Conservation (phyloP, 306 rosid species). For the Senna siamea region DNA sequence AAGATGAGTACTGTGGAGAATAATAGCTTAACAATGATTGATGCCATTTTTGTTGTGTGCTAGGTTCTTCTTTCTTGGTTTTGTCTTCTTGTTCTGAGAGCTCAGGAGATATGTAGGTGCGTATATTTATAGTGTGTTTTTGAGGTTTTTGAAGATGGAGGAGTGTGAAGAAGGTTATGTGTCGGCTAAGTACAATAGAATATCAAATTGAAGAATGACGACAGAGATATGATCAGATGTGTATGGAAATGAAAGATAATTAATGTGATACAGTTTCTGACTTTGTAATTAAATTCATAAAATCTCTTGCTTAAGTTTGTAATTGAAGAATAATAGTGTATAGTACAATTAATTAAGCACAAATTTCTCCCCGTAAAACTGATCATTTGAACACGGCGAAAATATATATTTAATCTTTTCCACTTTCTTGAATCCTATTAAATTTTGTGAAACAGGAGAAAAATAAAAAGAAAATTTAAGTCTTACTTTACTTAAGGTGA, state of each 20-base stretch:
- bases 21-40: constrained; percentile 42
- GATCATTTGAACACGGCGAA: too few species aligned
- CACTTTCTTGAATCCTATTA: too few species aligned
- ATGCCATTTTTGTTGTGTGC: neutral
- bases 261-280: neutral
- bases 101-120: neutral
- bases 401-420: too few species aligned
- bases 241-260: neutral
- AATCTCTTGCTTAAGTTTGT: neutral
- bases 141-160: constrained; percentile 3
- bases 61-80: neutral
- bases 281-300: neutral
- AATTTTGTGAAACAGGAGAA: too few species aligned
- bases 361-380: too few species aligned
- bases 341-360: neutral
- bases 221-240: constrained; percentile 20
- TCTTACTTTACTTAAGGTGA: too few species aligned
- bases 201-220: constrained; percentile 27
- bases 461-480: too few species aligned
- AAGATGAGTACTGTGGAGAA: constrained; percentile 20
- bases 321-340: neutral
- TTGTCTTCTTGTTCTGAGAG: constrained; percentile 31
- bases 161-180: constrained; percentile 35
- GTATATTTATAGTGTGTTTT: neutral
- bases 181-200: constrained; percentile 34